Evolutionary conservation across 768 basidiomycete genomes (phyloP).

Genomic region (Brasilioporus rufonigricans): DNA sequence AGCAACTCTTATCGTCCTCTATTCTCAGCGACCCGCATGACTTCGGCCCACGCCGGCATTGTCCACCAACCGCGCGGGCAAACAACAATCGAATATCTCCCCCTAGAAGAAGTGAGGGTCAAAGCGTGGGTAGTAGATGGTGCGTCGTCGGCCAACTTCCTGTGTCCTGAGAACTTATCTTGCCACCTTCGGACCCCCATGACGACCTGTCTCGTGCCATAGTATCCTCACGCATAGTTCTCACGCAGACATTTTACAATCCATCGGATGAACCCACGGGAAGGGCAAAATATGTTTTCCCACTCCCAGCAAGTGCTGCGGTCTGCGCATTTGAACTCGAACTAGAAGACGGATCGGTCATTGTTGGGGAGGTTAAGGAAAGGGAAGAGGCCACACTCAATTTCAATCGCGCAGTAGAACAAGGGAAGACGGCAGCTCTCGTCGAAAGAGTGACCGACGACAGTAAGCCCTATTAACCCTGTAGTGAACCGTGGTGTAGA

Average conservation of each 20-base stretch:
- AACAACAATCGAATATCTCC: slow-evolving; percentile 30
- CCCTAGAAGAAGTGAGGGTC: slow-evolving; percentile 41
- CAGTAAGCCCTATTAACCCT: slow-evolving; percentile 33
- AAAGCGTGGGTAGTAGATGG: slow-evolving; percentile 44
- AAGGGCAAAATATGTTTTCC: slow-evolving; percentile 55
- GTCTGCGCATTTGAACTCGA: slow-evolving; percentile 54
- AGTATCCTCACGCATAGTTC: slow-evolving; percentile 45
- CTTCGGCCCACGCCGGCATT: slow-evolving; percentile 27
- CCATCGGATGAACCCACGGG: slow-evolving; percentile 35
- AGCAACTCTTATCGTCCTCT: slow-evolving; percentile 3
- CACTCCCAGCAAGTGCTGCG: slow-evolving; percentile 53
- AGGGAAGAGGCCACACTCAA: slow-evolving; percentile 40
- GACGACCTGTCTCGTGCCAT: background rate
- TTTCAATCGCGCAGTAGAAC: slow-evolving; percentile 39
- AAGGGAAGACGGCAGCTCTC: slow-evolving; percentile 43
- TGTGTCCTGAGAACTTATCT: slow-evolving; percentile 5
- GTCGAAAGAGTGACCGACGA: slow-evolving; percentile 51
- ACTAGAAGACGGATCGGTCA: slow-evolving; percentile 40
- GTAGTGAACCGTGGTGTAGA: background rate
- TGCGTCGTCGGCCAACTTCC: slow-evolving; percentile 13
- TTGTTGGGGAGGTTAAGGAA: slow-evolving; percentile 49
- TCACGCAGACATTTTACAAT: slow-evolving; percentile 43
- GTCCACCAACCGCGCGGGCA: slow-evolving; percentile 29
- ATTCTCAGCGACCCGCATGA: slow-evolving; percentile 10
- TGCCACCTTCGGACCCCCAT: no score